These are phyloP conservation scores for Apiospora rasikravindrae DNA, from an alignment of 2,329 filamentous ascomycete species.

Conservation along the genomic window DNA sequence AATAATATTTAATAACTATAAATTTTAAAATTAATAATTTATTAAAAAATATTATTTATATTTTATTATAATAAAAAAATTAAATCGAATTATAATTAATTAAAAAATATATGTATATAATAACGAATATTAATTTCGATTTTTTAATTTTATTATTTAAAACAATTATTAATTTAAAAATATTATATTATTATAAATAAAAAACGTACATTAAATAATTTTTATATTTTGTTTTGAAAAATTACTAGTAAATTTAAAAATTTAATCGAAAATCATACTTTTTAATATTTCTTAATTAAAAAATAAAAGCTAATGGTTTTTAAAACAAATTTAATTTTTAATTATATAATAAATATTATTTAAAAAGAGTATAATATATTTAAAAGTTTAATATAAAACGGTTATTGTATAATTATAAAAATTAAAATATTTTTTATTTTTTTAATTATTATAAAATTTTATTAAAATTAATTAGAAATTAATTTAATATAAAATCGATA, in stretches of 20 bases:
- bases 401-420: background rate
- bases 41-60: too few species aligned
- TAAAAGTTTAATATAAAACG: background rate
- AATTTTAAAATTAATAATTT: too few species aligned
- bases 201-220: background rate
- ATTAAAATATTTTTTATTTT: background rate
- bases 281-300: background rate
- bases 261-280: background rate
- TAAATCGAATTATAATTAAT: too few species aligned
- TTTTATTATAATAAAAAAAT: too few species aligned
- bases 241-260: background rate
- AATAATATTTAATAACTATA: too few species aligned
- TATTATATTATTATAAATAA: background rate
- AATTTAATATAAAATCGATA: background rate
- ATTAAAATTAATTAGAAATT: background rate
- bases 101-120: background rate
- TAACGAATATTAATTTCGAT: background rate
- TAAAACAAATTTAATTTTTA: background rate
- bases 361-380: background rate
- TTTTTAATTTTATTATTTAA: background rate
- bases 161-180: background rate
- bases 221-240: background rate
- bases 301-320: too few species aligned
- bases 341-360: background rate
- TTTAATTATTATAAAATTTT: background rate